Evolutionary conservation across 2,329 filamentous ascomycete genomes (phyloP).

Genomic region (Talaromyces sp.): DNA sequence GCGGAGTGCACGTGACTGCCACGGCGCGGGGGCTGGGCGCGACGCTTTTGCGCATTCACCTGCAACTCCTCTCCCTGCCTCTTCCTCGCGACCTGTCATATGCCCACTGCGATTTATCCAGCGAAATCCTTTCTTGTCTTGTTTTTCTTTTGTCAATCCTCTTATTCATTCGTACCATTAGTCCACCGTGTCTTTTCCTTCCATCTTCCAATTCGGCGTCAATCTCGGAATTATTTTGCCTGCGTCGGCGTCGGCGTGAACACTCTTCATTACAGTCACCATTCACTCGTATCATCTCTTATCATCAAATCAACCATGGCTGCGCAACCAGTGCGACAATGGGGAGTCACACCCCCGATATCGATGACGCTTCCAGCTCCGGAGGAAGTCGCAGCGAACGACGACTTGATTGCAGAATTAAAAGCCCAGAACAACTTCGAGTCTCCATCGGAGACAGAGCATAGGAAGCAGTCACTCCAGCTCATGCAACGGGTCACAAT

Average conservation of each 20-base stretch:
- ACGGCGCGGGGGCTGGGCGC: neutral
- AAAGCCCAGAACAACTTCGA: conserved; percentile 91
- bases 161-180: neutral
- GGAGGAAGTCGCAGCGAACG: conserved; percentile 69
- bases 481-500: conserved; percentile 75
- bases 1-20: neutral
- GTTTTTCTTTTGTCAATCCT: neutral
- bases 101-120: neutral
- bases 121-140: neutral
- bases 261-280: neutral
- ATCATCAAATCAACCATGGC: conserved; percentile 6
- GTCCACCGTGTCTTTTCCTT: neutral
- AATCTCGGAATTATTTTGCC: neutral
- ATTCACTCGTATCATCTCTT: neutral
- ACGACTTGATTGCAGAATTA: conserved; percentile 75
- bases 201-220: neutral
- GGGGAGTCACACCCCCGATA: conserved; percentile 80
- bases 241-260: neutral
- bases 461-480: conserved; percentile 67
- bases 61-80: neutral
- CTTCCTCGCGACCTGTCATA: neutral
- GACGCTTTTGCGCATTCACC: neutral
- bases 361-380: conserved; percentile 71
- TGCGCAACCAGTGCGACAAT: conserved; percentile 38
- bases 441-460: conserved; percentile 72